phyloP scores from a whole-genome alignment of 257 asterid species.

The Salvia splendens region DNA sequence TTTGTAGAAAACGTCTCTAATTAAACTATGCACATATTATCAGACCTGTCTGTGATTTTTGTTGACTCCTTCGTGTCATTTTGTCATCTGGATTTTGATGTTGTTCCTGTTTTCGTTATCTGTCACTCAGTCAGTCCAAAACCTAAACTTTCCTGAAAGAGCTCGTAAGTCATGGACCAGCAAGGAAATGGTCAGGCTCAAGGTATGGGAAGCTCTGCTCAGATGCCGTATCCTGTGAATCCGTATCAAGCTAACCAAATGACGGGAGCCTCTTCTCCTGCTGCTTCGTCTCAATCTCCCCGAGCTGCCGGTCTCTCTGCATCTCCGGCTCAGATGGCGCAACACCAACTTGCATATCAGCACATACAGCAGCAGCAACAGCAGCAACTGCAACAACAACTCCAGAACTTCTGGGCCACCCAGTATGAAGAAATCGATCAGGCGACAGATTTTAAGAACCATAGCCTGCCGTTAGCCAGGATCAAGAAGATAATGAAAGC shows the following conservation, averaged over 20 bases:
- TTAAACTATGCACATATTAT: background rate
- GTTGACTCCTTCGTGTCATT: background rate
- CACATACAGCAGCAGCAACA: slow-evolving; percentile 96
- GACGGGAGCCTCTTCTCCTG: slow-evolving; percentile 59
- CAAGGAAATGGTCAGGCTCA: slow-evolving; percentile 89
- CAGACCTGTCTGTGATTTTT: background rate
- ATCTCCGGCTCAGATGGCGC: slow-evolving; percentile 81
- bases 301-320: slow-evolving; percentile 71
- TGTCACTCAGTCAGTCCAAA: slow-evolving; percentile 22
- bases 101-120: background rate
- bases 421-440: slow-evolving; percentile 80
- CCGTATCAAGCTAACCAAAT: slow-evolving; percentile 77
- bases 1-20: background rate
- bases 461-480: slow-evolving; percentile 91
- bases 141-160: slow-evolving; percentile 22
- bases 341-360: slow-evolving; percentile 92
- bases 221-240: slow-evolving; percentile 61
- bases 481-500: slow-evolving; percentile 98
- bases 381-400: slow-evolving; percentile 86
- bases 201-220: slow-evolving; percentile 67
- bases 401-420: slow-evolving; percentile 76
- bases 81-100: background rate
- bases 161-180: slow-evolving; percentile 65
- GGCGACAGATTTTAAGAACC: slow-evolving; percentile 86
- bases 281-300: slow-evolving; percentile 63